These are phyloP conservation scores for Mycena filopes DNA, from an alignment of 768 basidiomycete species.

Conservation along the genomic window DNA sequence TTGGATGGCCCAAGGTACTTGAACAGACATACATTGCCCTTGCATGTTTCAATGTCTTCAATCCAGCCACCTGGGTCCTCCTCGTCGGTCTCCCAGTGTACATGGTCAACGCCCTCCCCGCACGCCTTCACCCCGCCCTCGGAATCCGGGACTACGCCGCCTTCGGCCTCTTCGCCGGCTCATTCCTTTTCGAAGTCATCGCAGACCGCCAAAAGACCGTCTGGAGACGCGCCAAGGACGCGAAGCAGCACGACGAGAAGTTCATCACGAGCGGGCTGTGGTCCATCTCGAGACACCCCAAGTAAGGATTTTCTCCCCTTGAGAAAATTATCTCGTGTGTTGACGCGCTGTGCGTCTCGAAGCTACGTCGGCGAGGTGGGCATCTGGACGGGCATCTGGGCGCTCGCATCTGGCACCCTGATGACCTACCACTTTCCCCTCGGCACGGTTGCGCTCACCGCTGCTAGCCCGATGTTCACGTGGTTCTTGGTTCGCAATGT, in stretches of 20 bases:
- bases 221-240: slow-evolving; percentile 69
- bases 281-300: slow-evolving; percentile 76
- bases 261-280: slow-evolving; percentile 79
- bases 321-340: not conserved
- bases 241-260: slow-evolving; percentile 73
- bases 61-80: slow-evolving; percentile 68
- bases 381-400: slow-evolving; percentile 75
- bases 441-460: slow-evolving; percentile 56
- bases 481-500: slow-evolving; percentile 70
- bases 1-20: slow-evolving; percentile 65
- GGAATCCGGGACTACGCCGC: slow-evolving; percentile 64
- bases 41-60: too few species aligned
- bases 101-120: slow-evolving; percentile 66
- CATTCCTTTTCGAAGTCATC: slow-evolving; percentile 69
- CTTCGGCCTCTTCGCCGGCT: slow-evolving; percentile 62
- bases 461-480: slow-evolving; percentile 70
- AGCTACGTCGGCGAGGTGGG: slow-evolving; percentile 82
- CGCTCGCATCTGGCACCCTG: slow-evolving; percentile 61
- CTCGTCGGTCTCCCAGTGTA: slow-evolving; percentile 78
- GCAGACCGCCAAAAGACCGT: slow-evolving; percentile 73
- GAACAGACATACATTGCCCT: too few species aligned
- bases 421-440: slow-evolving; percentile 56
- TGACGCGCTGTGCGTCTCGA: not conserved
- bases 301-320: too few species aligned
- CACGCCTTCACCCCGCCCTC: slow-evolving; percentile 60